Percentiles rank a stretch among this genome's conserved stretches.
Evolutionary conservation across 345 rosid species (phyloP).

Genomic region (Gynandropsis gynandra): DNA sequence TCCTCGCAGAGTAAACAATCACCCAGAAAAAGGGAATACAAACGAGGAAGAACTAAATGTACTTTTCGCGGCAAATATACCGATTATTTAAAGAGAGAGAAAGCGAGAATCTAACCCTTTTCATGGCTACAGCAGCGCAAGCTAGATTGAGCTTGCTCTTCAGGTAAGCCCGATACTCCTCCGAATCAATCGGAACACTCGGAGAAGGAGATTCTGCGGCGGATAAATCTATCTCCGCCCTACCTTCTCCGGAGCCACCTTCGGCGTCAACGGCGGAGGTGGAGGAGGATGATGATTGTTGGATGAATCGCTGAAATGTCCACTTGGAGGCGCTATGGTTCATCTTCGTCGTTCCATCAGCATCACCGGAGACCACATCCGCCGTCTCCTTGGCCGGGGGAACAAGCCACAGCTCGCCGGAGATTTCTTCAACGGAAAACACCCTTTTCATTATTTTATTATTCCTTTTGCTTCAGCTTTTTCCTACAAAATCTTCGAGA

Average conservation of each 20-base stretch:
- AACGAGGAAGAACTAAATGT: background rate
- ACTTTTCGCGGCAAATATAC: no score
- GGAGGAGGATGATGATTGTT: constrained; percentile 31
- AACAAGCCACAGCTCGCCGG: constrained; percentile 41
- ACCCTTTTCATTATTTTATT: constrained; percentile 40
- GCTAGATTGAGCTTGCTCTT: constrained; percentile 61
- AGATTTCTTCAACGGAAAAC: constrained; percentile 53
- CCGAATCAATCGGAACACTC: constrained; percentile 32
- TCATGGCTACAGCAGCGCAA: constrained; percentile 75
- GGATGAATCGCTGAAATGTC: constrained; percentile 66
- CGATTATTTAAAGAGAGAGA: background rate
- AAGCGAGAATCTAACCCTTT: constrained; percentile 36
- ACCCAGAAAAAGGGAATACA: no score
- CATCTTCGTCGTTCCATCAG: constrained; percentile 24
- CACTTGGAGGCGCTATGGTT: constrained; percentile 70
- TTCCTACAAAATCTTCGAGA: background rate
- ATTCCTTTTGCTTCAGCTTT: constrained; percentile 8
- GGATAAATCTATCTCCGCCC: constrained; percentile 33
- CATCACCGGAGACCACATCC: background rate
- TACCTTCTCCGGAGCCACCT: constrained; percentile 2
- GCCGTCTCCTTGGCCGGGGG: constrained; percentile 18
- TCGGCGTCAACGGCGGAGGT: constrained; percentile 13
- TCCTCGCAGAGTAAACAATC: no score
- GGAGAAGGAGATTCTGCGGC: constrained; percentile 22
- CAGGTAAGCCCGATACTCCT: constrained; percentile 46